Evolutionary conservation across 768 basidiomycete genomes (phyloP).

Genomic region (Podaxis sp.): DNA sequence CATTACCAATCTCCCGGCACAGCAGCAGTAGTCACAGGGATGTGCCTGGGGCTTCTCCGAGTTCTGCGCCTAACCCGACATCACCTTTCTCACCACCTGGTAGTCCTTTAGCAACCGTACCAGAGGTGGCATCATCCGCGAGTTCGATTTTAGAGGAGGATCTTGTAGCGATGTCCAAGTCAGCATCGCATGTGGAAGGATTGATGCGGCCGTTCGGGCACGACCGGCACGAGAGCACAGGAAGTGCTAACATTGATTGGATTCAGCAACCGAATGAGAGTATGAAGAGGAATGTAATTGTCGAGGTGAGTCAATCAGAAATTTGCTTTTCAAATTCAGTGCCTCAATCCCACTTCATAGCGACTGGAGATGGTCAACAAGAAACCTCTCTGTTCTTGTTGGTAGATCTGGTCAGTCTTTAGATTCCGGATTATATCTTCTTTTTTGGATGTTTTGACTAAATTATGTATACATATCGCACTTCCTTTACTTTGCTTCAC

Average conservation of each 20-base stretch:
- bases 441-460: conserved; percentile 16
- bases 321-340: neutral
- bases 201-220: conserved; percentile 11
- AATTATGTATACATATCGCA: conserved; percentile 16
- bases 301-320: conserved; percentile 56
- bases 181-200: conserved; percentile 65
- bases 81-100: conserved; percentile 53
- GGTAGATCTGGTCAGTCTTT: conserved; percentile 34
- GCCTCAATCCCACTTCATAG: conserved; percentile 28
- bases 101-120: conserved; percentile 56
- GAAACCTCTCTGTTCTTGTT: conserved; percentile 69
- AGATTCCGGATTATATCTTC: conserved; percentile 11
- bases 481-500: neutral
- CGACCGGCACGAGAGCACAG: neutral
- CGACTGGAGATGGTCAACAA: conserved; percentile 69
- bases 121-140: conserved; percentile 47
- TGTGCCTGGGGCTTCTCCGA: conserved; percentile 6
- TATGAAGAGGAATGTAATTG: conserved; percentile 57
- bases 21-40: conserved; percentile 11
- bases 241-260: conserved; percentile 36
- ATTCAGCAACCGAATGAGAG: conserved; percentile 35
- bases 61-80: conserved; percentile 19
- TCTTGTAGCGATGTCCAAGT: conserved; percentile 70
- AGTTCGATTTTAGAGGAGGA: conserved; percentile 67
- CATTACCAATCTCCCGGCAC: conserved; percentile 16